Conservation (phyloP, 2,329 filamentous ascomycete species). For the Penicillium fuscoglaucum region DNA sequence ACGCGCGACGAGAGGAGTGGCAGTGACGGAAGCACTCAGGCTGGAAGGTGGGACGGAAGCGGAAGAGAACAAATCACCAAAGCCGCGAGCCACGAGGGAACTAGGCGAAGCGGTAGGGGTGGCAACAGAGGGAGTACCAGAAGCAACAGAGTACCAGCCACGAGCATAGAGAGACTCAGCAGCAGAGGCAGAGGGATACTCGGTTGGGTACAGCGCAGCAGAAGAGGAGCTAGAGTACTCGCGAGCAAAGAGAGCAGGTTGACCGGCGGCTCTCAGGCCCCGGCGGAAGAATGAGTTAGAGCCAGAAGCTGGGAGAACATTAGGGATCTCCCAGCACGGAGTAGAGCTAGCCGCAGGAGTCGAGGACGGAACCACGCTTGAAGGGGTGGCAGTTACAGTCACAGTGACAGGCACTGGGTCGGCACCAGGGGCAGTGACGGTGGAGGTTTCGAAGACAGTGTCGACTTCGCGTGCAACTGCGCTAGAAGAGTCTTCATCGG, state of each 20-base stretch:
- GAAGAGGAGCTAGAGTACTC: conserved; percentile 12
- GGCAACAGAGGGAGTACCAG: neutral
- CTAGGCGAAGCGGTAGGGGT: conserved; percentile 2
- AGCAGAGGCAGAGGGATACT: neutral
- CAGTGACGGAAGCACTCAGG: neutral
- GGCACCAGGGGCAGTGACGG: conserved; percentile 19
- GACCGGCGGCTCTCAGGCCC: conserved; percentile 21
- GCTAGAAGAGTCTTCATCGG: conserved; percentile 26
- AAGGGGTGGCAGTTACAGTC: conserved; percentile 25
- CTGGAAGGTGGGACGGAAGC: neutral
- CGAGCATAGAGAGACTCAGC: conserved; percentile 4
- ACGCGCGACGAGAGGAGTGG: conserved; percentile 12
- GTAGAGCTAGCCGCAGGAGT: conserved; percentile 16
- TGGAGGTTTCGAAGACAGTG: conserved; percentile 24
- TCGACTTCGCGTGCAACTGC: conserved; percentile 20
- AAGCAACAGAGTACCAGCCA: conserved; percentile 13
- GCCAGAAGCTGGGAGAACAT: neutral
- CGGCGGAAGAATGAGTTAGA: conserved; percentile 22
- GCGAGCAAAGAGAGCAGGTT: conserved; percentile 15
- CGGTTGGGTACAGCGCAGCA: neutral
- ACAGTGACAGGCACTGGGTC: conserved; percentile 9
- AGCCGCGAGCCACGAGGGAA: conserved; percentile 17
- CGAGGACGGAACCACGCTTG: conserved; percentile 9
- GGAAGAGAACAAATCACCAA: conserved; percentile 7
- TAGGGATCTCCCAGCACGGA: conserved; percentile 6